Conservation (phyloP, 1,139 yeast species). For the Arxiozyma heterogenica region DNA sequence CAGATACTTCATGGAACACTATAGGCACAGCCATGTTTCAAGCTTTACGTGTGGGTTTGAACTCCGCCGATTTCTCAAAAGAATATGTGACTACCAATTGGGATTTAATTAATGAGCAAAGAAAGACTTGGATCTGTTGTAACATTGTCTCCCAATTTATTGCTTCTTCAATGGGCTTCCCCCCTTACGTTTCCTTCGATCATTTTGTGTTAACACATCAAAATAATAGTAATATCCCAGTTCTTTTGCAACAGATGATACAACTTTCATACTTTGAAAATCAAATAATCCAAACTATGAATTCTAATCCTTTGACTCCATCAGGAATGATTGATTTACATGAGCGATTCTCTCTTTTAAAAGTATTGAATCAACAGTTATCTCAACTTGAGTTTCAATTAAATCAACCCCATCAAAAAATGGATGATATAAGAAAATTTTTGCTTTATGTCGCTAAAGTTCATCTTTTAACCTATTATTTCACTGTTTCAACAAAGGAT, state of each 20-base stretch:
- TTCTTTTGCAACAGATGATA: constrained; percentile 60
- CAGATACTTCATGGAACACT: constrained; percentile 93
- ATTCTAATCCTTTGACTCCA: constrained; percentile 60
- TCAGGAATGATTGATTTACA: constrained; percentile 50
- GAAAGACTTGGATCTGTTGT: constrained; percentile 88
- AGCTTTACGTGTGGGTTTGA: constrained; percentile 85
- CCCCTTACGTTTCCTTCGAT: constrained; percentile 82
- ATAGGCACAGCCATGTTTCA: constrained; percentile 86
- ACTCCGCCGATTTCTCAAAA: constrained; percentile 56
- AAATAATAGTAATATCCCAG: constrained; percentile 38
- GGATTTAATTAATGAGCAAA: constrained; percentile 60
- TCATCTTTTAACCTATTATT: constrained; percentile 71
- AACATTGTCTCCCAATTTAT: constrained; percentile 82
- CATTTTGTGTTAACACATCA: constrained; percentile 36
- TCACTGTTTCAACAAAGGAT: constrained; percentile 47
- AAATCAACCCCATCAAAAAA: constrained; percentile 29
- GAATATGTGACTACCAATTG: constrained; percentile 42
- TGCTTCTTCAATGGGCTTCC: constrained; percentile 90
- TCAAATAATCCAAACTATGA: constrained; percentile 70
- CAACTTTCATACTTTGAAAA: constrained; percentile 80
- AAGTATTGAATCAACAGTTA: constrained; percentile 59
- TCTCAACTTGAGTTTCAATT: constrained; percentile 60
- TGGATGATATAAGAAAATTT: constrained; percentile 62
- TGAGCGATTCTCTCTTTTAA: constrained; percentile 66
- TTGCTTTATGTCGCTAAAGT: constrained; percentile 65